phyloP scores from a whole-genome alignment of 768 basidiomycete species.

The Agaricus sinodeliciosus region DNA sequence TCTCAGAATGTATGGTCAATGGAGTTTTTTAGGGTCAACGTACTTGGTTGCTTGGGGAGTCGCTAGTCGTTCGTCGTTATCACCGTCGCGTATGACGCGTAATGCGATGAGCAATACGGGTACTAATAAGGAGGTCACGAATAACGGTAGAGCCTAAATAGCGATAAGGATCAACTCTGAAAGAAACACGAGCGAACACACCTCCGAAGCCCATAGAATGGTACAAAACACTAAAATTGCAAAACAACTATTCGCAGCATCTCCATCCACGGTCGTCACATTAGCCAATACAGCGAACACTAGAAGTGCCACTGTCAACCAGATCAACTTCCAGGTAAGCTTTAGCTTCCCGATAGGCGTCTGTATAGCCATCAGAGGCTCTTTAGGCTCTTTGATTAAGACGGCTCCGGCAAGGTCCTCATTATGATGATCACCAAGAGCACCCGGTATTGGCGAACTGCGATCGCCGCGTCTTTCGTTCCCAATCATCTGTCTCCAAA shows the following conservation, averaged over 20 bases:
- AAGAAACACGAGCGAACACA: conserved; percentile 22
- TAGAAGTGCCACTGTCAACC: conserved; percentile 46
- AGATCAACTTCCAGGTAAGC: conserved; percentile 58
- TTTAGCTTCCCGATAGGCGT: conserved; percentile 65
- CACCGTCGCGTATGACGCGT: conserved; percentile 61
- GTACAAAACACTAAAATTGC: conserved; percentile 88
- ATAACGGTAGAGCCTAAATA: conserved; percentile 85
- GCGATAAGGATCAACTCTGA: background rate
- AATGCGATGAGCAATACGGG: conserved; percentile 86
- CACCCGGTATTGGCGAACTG: background rate
- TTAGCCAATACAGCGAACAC: conserved; percentile 61
- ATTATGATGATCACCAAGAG: too few species aligned
- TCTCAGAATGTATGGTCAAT: background rate
- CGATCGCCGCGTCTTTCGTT: conserved; percentile 65
- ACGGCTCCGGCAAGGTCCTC: conserved; percentile 36
- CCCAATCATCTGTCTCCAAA: conserved; percentile 95
- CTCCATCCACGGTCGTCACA: conserved; percentile 47
- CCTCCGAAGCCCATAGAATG: conserved; percentile 95
- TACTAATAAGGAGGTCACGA: conserved; percentile 90
- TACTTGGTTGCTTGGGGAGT: conserved; percentile 79
- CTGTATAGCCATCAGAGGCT: conserved; percentile 44
- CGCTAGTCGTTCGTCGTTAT: conserved; percentile 46
- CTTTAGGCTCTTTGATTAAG: conserved; percentile 36
- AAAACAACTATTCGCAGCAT: conserved; percentile 82
- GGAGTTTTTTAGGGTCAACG: conserved; percentile 19